A percentile compares a stretch with the other conserved stretches of the same genome.
These are phyloP conservation scores for Paramecium tetraurelia DNA, from an alignment of 73 alveolate species.

Conservation along the genomic window DNA sequence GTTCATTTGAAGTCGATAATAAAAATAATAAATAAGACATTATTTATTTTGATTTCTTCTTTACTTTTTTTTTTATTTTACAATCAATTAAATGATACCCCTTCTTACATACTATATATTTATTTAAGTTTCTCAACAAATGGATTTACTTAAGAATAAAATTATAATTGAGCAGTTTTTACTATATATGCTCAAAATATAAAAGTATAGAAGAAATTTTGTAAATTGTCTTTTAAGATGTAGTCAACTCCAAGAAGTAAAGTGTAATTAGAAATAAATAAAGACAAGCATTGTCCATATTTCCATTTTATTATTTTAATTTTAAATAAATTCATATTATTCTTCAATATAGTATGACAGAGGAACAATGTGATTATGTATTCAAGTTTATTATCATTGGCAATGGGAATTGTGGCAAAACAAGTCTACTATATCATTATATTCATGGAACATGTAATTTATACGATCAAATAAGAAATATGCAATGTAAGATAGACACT, in stretches of 20 bases:
- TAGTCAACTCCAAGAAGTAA: not conserved
- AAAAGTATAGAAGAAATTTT: no score
- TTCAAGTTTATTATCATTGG: slow-evolving; percentile 1
- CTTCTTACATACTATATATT: no score
- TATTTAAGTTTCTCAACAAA: no score
- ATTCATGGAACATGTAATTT: not conserved
- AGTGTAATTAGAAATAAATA: not conserved
- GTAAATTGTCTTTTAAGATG: not conserved
- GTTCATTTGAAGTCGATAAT: not conserved
- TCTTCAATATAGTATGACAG: not conserved
- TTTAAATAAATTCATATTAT: not conserved
- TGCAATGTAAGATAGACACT: not conserved
- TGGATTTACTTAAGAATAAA: no score
- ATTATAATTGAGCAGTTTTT: no score
- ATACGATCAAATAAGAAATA: not conserved
- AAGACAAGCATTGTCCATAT: not conserved
- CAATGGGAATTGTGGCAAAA: not conserved
- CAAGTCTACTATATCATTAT: not conserved
- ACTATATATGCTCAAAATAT: no score
- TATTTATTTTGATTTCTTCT: no score
- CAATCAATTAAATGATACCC: no score
- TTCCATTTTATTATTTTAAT: not conserved
- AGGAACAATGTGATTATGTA: not conserved
- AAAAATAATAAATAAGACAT: no score
- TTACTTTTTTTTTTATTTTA: no score